phyloP scores from a whole-genome alignment of 2,329 filamentous ascomycete species.

The Tolypocladium guangdongense region DNA sequence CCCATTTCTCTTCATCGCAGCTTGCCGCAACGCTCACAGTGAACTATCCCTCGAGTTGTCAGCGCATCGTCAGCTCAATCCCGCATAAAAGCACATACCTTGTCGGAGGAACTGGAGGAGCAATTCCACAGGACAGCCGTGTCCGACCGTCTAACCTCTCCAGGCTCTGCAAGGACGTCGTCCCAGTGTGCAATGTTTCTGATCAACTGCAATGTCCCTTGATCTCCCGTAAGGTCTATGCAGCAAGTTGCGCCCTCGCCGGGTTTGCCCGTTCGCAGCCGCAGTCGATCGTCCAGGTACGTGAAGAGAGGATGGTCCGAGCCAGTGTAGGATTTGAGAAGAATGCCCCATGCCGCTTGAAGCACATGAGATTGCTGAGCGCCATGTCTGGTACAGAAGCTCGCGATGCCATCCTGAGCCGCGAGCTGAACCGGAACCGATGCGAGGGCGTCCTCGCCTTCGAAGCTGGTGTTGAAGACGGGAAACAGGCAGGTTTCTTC shows the following conservation, averaged over 20 bases:
- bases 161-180: neutral
- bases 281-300: neutral
- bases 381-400: neutral
- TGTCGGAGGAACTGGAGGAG: neutral
- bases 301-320: neutral
- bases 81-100: neutral
- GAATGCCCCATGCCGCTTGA: neutral
- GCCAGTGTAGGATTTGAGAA: conserved; percentile 1
- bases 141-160: neutral
- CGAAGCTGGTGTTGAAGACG: neutral
- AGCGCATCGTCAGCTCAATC: neutral
- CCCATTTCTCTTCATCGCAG: neutral
- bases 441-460: neutral
- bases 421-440: neutral
- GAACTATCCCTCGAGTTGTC: neutral
- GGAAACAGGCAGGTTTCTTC: conserved; percentile 1
- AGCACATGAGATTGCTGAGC: neutral
- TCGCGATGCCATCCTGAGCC: neutral
- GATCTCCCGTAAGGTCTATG: neutral
- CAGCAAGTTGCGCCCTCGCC: neutral
- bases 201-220: neutral
- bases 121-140: neutral
- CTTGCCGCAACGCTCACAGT: neutral
- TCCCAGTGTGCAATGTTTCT: neutral
- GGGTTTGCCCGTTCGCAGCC: neutral